These are phyloP conservation scores for Talaromyces thailandensis DNA, from an alignment of 495 filamentous ascomycete genomes.

Conservation along the genomic window DNA sequence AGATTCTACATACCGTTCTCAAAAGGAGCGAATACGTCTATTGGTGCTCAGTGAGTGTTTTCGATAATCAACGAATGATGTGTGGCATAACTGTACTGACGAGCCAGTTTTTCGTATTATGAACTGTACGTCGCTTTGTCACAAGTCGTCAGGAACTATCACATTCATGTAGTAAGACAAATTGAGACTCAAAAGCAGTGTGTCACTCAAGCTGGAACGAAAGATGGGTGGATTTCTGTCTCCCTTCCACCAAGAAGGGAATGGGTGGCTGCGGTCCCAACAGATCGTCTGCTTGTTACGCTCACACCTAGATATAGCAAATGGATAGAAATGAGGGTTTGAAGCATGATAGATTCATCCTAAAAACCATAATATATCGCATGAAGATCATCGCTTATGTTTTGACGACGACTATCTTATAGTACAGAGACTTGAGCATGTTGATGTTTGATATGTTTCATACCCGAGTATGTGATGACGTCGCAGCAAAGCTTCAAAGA, in stretches of 20 bases:
- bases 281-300: neutral
- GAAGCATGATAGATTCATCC: no score
- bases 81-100: neutral
- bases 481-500: no score
- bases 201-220: neutral
- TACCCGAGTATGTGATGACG: no score
- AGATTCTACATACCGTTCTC: neutral
- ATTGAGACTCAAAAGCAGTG: neutral
- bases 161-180: neutral
- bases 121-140: neutral
- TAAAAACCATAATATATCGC: no score
- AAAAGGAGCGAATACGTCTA: neutral
- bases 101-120: neutral
- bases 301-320: neutral
- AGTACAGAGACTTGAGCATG: no score
- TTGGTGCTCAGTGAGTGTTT: neutral
- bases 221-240: neutral
- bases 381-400: no score
- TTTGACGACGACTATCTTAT: no score
- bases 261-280: neutral
- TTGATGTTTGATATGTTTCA: no score
- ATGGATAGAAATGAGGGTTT: no score
- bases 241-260: neutral
- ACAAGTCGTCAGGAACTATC: neutral
- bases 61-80: neutral